phyloP scores from a whole-genome alignment of 257 asterid species.

The Ehretia macrophylla region DNA sequence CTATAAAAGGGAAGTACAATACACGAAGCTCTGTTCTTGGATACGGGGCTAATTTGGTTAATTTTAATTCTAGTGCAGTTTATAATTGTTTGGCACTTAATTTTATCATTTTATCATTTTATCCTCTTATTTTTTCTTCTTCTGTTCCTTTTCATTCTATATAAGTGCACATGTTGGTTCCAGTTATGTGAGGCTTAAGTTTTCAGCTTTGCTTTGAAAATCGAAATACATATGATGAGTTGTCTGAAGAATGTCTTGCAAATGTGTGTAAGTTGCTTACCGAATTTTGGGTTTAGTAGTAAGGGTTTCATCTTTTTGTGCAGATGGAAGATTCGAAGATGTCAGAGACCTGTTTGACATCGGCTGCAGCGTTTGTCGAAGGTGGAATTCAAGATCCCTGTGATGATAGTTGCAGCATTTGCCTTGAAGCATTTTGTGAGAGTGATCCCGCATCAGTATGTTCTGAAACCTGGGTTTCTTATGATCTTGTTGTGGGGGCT shows the following conservation, averaged over 20 bases:
- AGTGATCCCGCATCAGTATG: slow-evolving; percentile 77
- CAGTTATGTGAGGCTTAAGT: no score
- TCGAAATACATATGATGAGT: no score
- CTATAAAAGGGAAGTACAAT: no score
- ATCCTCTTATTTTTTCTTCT: no score
- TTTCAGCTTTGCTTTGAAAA: no score
- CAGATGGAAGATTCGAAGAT: slow-evolving; percentile 73
- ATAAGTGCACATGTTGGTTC: no score
- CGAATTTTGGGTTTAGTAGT: background rate
- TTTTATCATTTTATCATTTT: no score
- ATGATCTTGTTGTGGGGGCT: slow-evolving; percentile 1
- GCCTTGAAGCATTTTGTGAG: slow-evolving; percentile 79
- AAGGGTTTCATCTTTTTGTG: slow-evolving; percentile 17
- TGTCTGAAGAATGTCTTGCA: background rate
- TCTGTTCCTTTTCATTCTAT: no score
- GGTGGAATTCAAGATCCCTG: slow-evolving; percentile 93
- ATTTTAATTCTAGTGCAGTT: no score
- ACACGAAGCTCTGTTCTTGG: background rate
- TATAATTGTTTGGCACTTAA: no score
- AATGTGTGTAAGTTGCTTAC: background rate
- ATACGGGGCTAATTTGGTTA: background rate
- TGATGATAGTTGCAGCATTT: slow-evolving; percentile 92
- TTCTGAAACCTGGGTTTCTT: background rate
- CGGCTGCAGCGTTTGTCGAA: slow-evolving; percentile 92
- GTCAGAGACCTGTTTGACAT: slow-evolving; percentile 62